These are phyloP conservation scores for Rugonectria rugulosa DNA, from an alignment of 2,329 filamentous ascomycete genomes.

Conservation along the genomic window DNA sequence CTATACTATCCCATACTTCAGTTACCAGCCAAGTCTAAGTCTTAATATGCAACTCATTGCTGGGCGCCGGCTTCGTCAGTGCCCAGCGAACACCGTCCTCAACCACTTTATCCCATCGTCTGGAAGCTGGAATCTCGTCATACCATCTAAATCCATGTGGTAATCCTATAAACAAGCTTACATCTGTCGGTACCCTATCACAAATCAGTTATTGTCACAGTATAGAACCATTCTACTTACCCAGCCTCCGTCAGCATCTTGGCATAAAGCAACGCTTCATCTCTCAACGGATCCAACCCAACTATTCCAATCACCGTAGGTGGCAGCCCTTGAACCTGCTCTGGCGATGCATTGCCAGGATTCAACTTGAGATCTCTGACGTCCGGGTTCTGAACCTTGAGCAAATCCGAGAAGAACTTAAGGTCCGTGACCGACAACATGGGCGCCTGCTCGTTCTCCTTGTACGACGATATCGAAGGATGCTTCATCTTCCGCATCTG, in stretches of 20 bases:
- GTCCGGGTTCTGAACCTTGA: constrained; percentile 36
- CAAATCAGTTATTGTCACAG: not conserved
- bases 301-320: constrained; percentile 53
- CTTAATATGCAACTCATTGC: constrained; percentile 14
- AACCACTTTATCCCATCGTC: constrained; percentile 20
- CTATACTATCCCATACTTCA: too few relatives aligned
- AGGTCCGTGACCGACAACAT: constrained; percentile 48
- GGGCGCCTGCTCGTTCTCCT: constrained; percentile 56
- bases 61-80: not conserved
- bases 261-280: constrained; percentile 56
- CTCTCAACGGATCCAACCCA: constrained; percentile 54
- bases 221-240: constrained; percentile 34
- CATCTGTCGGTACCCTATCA: constrained; percentile 33
- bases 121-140: constrained; percentile 17
- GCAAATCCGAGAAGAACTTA: constrained; percentile 33
- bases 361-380: constrained; percentile 47
- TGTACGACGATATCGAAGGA: constrained; percentile 52
- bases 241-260: constrained; percentile 52
- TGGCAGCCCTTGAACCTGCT: constrained; percentile 50
- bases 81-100: constrained; percentile 22
- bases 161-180: constrained; percentile 19
- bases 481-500: constrained; percentile 47
- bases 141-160: constrained; percentile 22
- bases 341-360: constrained; percentile 41
- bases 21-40: too few relatives aligned